Base-by-base conservation (phyloP, 768 basidiomycete genomes). In the Rhizopogon roseolus region DNA sequence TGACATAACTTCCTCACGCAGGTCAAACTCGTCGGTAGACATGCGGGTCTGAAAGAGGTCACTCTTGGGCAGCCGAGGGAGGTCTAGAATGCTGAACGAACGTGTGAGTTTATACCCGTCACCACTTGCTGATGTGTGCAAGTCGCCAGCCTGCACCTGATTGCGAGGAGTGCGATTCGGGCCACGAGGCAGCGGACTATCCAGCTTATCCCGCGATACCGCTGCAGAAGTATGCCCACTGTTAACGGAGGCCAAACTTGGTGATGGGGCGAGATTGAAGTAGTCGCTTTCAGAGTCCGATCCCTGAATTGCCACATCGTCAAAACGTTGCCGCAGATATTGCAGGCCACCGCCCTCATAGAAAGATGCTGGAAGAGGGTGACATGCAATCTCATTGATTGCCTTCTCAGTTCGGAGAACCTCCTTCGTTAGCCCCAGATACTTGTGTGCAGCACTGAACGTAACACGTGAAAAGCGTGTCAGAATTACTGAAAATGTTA, bases 401-500 rank as follows among this genome's bases (percentile, higher is more conserved):
- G 91, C 90, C 65, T 97, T 93, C 72, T 99, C 97, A 2, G 97
- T 96, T 34, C 93, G 85, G 36, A 99, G 84, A 5, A 98, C 91
- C 69, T 99, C 97, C 16, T 86, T 84, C 0, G 97, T 99, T 50
- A 99, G 67, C 6, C 97, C 97, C 6, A 99, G 82, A 67, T 97
- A 99, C 63, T 88, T 89, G 69, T 98, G 97, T 0, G 97, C 95
- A 9, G 96, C 97, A 65, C 88, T 91, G 76, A 99, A 98, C 0
- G 97, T 99, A 10, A 98, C 97, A 25, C 97, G 84, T 19, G 94
- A 93, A 66, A 99, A 96, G 2, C 97, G 82, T 4, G 97, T 97
- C 55, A 99, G 73, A 56, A 99, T 97, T 34, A 98, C 95, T 88
- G 60, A 54, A 13, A 42, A 49, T 39, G n/a, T 37, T 37, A 39